Evolutionary conservation across 2,329 filamentous ascomycete species (phyloP).

Genomic region (Alternaria arbusti): DNA sequence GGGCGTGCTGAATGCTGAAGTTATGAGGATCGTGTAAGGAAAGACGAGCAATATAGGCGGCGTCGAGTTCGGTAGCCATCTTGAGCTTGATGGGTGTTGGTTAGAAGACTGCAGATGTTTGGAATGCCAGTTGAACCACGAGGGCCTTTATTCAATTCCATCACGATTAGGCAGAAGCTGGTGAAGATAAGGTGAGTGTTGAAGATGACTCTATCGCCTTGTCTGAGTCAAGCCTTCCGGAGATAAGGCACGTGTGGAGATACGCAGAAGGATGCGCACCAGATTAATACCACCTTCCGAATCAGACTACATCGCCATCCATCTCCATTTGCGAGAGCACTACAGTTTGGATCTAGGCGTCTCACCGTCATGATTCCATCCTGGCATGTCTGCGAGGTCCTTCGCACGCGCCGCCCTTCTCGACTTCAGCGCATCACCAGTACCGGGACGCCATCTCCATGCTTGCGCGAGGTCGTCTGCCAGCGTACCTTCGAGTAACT

Average conservation of each 20-base stretch:
- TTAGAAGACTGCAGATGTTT: not conserved
- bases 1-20: constrained; percentile 25
- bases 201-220: not conserved
- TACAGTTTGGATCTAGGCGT: constrained; percentile 12
- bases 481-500: constrained; percentile 52
- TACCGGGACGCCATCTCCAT: constrained; percentile 56
- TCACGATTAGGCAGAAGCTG: not conserved
- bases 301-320: not conserved
- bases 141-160: not conserved
- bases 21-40: constrained; percentile 24
- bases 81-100: constrained; percentile 1
- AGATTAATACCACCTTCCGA: not conserved
- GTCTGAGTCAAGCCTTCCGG: not conserved
- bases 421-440: constrained; percentile 53
- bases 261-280: not conserved
- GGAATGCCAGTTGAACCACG: not conserved
- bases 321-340: not conserved
- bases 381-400: constrained; percentile 55
- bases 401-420: constrained; percentile 51
- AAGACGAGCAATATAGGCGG: constrained; percentile 19
- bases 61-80: constrained; percentile 20
- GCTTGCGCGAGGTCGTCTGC: constrained; percentile 49
- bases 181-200: not conserved
- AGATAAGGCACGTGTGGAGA: not conserved
- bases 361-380: constrained; percentile 46